phyloP scores from a whole-genome alignment of 768 basidiomycete species.

The Cystoderma amianthinum region DNA sequence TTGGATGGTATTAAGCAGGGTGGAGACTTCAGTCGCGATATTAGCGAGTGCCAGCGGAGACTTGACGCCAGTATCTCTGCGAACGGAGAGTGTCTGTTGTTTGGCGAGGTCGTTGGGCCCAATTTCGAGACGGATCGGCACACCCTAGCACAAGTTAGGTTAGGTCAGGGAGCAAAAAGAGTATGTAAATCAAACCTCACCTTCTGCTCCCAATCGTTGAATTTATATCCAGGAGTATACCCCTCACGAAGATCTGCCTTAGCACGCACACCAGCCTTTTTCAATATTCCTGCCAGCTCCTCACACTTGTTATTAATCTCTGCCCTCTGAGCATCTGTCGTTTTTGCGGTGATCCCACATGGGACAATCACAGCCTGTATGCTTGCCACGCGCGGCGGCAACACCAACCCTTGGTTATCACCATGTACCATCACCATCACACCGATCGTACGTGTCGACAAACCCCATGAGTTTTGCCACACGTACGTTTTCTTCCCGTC shows the following conservation, averaged over 20 bases:
- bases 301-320: slow-evolving; percentile 74
- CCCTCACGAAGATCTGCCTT: slow-evolving; percentile 91
- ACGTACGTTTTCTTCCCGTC: slow-evolving; percentile 67
- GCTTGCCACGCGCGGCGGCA: slow-evolving; percentile 95
- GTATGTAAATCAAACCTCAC: slow-evolving; percentile 29
- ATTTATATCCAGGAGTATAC: slow-evolving; percentile 98
- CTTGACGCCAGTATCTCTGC: slow-evolving; percentile 58
- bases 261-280: slow-evolving; percentile 69
- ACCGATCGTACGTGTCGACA: slow-evolving; percentile 93
- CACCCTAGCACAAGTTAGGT: slow-evolving; percentile 51
- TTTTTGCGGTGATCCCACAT: slow-evolving; percentile 88
- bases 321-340: slow-evolving; percentile 56
- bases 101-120: slow-evolving; percentile 90
- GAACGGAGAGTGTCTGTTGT: slow-evolving; percentile 74
- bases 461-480: slow-evolving; percentile 99
- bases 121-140: slow-evolving; percentile 94
- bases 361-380: slow-evolving; percentile 90
- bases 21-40: slow-evolving; percentile 41
- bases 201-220: slow-evolving; percentile 99
- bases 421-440: slow-evolving; percentile 99
- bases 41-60: slow-evolving; percentile 33
- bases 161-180: slow-evolving; percentile 1
- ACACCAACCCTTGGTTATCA: slow-evolving; percentile 93
- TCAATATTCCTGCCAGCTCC: slow-evolving; percentile 66
- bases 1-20: slow-evolving; percentile 82